phyloP scores from a whole-genome alignment of 306 rosid genomes.

The Glycine latifolia region DNA sequence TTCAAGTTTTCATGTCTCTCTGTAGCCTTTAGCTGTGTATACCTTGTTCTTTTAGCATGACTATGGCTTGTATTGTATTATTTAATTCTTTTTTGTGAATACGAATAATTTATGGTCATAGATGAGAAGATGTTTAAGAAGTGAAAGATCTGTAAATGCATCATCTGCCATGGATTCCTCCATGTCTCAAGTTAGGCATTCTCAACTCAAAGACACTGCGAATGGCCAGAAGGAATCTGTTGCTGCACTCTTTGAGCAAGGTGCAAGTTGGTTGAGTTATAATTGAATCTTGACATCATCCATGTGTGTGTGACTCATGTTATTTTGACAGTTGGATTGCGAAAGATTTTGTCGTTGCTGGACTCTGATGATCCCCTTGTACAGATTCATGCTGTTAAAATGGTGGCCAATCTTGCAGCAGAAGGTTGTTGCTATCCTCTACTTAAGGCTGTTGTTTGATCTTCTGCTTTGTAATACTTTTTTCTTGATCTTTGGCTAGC shows the following conservation, averaged over 20 bases:
- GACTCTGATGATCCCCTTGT: constrained; percentile 83
- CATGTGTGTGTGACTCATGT: constrained; percentile 40
- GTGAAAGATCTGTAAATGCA: constrained; percentile 57
- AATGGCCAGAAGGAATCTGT: constrained; percentile 64
- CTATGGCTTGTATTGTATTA: not conserved
- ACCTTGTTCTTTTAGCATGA: not conserved
- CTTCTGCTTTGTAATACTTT: not conserved
- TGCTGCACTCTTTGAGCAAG: constrained; percentile 78
- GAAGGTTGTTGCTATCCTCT: constrained; percentile 60
- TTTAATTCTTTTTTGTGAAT: not conserved
- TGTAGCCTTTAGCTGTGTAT: constrained; percentile 9
- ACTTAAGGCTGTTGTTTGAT: constrained; percentile 2
- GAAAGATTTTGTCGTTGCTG: constrained; percentile 76
- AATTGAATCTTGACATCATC: constrained; percentile 1
- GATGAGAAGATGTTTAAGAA: constrained; percentile 75
- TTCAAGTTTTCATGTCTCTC: constrained; percentile 21
- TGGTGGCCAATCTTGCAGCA: constrained; percentile 87
- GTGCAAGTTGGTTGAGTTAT: constrained; percentile 43
- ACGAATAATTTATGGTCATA: constrained; percentile 38
- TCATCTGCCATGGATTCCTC: constrained; percentile 65
- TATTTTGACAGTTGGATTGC: constrained; percentile 71
- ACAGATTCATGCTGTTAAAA: constrained; percentile 86
- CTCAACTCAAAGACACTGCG: constrained; percentile 57
- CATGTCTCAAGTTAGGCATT: constrained; percentile 59
- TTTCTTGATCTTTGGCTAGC: constrained; percentile 20